Base-by-base conservation (phyloP, 2,329 filamentous ascomycete species). In the Monilinia fructicola region DNA sequence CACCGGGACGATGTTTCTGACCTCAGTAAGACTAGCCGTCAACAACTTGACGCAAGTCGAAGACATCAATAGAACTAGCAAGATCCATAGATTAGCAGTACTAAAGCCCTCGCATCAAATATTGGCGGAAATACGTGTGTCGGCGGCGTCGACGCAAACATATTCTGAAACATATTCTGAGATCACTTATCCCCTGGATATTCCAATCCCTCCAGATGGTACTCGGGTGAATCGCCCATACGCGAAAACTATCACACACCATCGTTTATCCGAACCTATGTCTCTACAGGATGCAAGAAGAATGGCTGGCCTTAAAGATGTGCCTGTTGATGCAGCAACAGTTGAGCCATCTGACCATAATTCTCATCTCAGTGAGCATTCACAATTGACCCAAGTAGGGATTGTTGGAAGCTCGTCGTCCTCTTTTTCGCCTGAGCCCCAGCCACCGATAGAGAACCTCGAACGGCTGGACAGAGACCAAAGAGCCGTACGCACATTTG, bases 31-130 rank as follows among this genome's bases (percentile, higher is more conserved):
- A 69, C 88, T 92, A 73, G 84, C 89, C 50, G 78, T 90, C 56
- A 79, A 84, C 64, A 97, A 97, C 74, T 83, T 88, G 56, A 96
- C 93, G 0, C 96, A 92, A 23, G 89, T 99, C 67, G 95, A 99
- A 76, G 85, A 88, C 67, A 81, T 96, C 35, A 84, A 82, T 70
- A 81, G 82, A 66, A 84, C 81, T 69, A 82, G 79, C 23, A 87
- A 85, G 68, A 85, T 87, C 6, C 89, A 90, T 78, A 87, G 88
- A 62, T 80, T 98, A 42, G 93, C 94, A 1, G 85, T 97, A 7
- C 83, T 94, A 23, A 88, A 88, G 23, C 79, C 78, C 7, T 73
- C 78, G 7, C 75, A 52, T 28, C 65, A 70, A 21, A 58, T 67
- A n/a, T 67, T 68, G 9, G 42, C 60, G 11, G 61, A 48, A 44